Evolutionary conservation across 2,329 filamentous ascomycete genomes (phyloP), one percentile per base, ranked within the genome.

Genomic region (Diaporthe sp.): DNA sequence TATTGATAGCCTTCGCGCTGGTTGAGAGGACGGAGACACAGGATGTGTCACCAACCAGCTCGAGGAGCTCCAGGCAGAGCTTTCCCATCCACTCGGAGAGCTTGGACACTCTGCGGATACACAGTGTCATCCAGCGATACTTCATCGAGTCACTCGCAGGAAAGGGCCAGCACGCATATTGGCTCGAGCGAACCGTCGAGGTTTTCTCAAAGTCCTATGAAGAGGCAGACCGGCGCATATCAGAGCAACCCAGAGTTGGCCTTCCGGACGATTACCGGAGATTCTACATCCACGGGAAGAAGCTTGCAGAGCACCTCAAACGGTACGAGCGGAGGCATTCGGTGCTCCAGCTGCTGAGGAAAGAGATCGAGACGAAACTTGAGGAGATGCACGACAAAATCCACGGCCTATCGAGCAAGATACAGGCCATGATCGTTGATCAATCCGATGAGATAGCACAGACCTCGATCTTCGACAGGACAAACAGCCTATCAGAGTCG

Each of bases 71-170:
- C 7, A 82, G 79, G 51, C 83, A 74, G 58, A 80, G 84, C 75
- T 81, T 84, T 55, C 85, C 88, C 75, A 84, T 84, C 79, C 78
- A 83, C 3, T 81, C 83, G 15, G 87, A 89, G 49, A 85, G 82
- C 55, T 82, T 89, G 10, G 89, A 90, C 73, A 85, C 89, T 28
- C 84, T 90, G 1, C 81, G 86, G 34, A 82, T 90, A 10, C 88
- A 90, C 77, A 86, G 85, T 44, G 87, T 90, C 7, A 87, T 90
- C 2, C 88, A 90, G 76, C 85, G 85, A 2, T 90, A 89, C 77
- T 89, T 90, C 74, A 81, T 88, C 34, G 87, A 89, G 65, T 83
- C 84, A 0, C 81, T 90, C 3, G 82, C 82, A 28, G 83, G 86
- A 19, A 83, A 85, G 25, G 84, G 83, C 42, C 81, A 86, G 68